phyloP scores from a whole-genome alignment of 805 yeast species.

The Starmerella kuoi region DNA sequence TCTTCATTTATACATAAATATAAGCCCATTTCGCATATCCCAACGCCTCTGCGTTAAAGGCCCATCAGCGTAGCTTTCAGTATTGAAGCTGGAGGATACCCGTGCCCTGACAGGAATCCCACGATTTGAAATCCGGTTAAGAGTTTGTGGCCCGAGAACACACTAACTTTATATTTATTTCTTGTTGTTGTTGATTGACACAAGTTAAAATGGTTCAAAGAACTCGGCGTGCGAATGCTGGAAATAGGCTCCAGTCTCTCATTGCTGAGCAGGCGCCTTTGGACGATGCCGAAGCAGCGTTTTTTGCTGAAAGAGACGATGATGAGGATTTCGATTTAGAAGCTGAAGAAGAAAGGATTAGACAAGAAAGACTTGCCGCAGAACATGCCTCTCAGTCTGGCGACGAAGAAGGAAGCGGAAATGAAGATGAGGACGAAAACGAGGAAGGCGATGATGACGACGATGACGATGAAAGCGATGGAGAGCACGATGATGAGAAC shows the following conservation, averaged over 20 bases:
- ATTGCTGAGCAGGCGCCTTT: slow-evolving; percentile 57
- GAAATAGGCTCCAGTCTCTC: slow-evolving; percentile 63
- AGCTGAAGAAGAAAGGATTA: slow-evolving; percentile 18
- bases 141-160: no score
- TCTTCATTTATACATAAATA: no score
- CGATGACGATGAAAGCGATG: slow-evolving; percentile 20
- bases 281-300: slow-evolving; percentile 57
- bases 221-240: slow-evolving; percentile 74
- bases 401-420: slow-evolving; percentile 1
- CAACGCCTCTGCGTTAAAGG: no score
- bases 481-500: slow-evolving; percentile 19
- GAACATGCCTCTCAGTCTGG: not conserved
- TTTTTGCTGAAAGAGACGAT: slow-evolving; percentile 32
- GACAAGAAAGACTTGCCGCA: slow-evolving; percentile 3
- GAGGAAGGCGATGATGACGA: slow-evolving; percentile 7
- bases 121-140: no score
- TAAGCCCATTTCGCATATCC: no score
- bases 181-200: no score
- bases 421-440: not conserved
- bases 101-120: no score
- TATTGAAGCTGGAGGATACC: no score
- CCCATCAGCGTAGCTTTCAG: no score
- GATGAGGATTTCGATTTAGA: slow-evolving; percentile 33
- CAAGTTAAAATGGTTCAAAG: slow-evolving; percentile 10
- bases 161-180: no score